phyloP scores from a whole-genome alignment of 2,329 filamentous ascomycete species.

The Penicillium sp. region DNA sequence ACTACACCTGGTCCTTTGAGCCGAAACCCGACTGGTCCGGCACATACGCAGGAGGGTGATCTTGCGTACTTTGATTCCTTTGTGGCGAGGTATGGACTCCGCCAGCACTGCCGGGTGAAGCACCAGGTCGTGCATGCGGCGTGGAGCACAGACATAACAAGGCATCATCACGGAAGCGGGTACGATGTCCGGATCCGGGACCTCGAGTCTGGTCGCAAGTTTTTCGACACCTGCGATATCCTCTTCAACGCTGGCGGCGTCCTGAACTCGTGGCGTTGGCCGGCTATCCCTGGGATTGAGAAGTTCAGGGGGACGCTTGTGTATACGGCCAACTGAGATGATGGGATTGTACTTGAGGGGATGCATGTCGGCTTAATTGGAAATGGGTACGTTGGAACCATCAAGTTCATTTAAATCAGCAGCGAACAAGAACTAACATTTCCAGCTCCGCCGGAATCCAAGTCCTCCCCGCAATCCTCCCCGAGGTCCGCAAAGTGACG shows the following conservation, averaged over 20 bases:
- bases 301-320: conserved; percentile 32
- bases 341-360: conserved; percentile 29
- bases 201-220: neutral
- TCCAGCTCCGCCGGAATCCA: conserved; percentile 41
- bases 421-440: too few relatives aligned
- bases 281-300: conserved; percentile 32
- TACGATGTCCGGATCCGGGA: conserved; percentile 10
- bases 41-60: conserved; percentile 13
- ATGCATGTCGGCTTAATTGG: conserved; percentile 38
- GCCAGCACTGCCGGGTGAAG: conserved; percentile 3
- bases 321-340: conserved; percentile 33
- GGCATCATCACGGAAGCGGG: neutral
- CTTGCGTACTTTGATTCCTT: conserved; percentile 8
- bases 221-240: conserved; percentile 8
- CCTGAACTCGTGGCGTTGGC: conserved; percentile 32
- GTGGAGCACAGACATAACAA: neutral
- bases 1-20: conserved; percentile 15
- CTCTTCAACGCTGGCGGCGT: conserved; percentile 14
- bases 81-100: conserved; percentile 4
- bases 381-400: conserved; percentile 24
- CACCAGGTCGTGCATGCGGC: conserved; percentile 7
- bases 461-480: conserved; percentile 23
- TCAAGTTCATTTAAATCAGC: neutral
- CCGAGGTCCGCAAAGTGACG: conserved; percentile 25
- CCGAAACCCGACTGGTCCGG: conserved; percentile 15